Base-by-base conservation (phyloP, 225 moss, liverwort and hornwort genomes). In the Neckera pumila region DNA sequence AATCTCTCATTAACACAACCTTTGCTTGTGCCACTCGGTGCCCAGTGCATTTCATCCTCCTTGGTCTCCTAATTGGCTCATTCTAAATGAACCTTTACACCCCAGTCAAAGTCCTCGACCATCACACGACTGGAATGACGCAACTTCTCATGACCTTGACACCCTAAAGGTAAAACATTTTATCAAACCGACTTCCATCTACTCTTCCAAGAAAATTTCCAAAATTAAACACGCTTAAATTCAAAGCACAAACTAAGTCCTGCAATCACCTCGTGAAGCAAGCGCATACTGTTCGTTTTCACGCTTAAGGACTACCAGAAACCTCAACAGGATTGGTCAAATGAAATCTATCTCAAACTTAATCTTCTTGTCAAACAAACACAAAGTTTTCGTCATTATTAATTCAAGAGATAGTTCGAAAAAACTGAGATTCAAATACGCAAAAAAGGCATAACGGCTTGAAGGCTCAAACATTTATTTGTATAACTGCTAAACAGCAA, bases 31-130 rank as follows among this genome's bases (percentile, higher is more conserved):
- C 77, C 76, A 91, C 45, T 89, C 90, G 63, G 85, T 84, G 87
- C 82, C 87, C 87, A 89, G 79, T 92, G 90, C 89, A 42, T 86
- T 87, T 90, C 93, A 92, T 93, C 93, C 82, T 90, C 78, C 88
- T 86, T 78, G 57, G 23, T 59, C 87, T 75, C 81, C 28, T 57
- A 45, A 36, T 54, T 54, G 15, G 61, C 42, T 85, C 62, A 75
- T 80, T 64, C 36, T 47, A 26, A 66, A 59, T 47, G 51, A 60
- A 56, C 18, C 43, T 54, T 65, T 65, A 43, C 40, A 67, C 59
- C 58, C 66, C 18, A 42, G 23, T 43, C 74, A 27, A 73, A 54
- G 25, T 82, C 38, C 89, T 75, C 67, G n/a, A 82, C 60, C 76
- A 82, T 82, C 65, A 57, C 89, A 89, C 45, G 33, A 22, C 47